Evolutionary conservation across 2,329 filamentous ascomycete species (phyloP).

Genomic region (Trichoderma atroviride): DNA sequence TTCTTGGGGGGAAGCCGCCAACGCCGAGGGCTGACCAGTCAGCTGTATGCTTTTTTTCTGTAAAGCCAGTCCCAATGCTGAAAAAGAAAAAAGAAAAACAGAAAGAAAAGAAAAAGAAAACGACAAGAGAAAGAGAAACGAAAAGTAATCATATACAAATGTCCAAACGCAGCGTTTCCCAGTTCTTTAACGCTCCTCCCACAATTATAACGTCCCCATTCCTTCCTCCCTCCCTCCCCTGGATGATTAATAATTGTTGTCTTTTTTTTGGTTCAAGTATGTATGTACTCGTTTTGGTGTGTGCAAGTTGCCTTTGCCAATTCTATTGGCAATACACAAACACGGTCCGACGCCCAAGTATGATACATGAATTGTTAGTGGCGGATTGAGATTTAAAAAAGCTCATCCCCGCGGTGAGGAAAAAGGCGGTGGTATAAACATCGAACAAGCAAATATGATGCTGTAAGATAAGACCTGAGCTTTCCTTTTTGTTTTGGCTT

Average conservation of each 20-base stretch:
- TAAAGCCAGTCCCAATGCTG: constrained; percentile 27
- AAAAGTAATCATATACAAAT: constrained; percentile 13
- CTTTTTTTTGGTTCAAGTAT: constrained; percentile 2
- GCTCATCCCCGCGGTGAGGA: not conserved
- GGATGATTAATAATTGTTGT: not conserved
- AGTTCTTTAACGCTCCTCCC: constrained; percentile 23
- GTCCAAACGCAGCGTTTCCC: constrained; percentile 10
- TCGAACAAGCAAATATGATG: constrained; percentile 7
- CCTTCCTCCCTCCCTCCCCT: not conserved
- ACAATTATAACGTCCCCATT: not conserved
- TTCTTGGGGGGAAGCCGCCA: constrained; percentile 14
- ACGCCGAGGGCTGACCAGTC: constrained; percentile 25
- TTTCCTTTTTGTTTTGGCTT: not conserved
- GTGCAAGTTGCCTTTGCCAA: constrained; percentile 15
- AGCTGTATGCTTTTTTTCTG: constrained; percentile 10
- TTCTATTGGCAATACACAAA: not conserved
- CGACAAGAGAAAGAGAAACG: not conserved
- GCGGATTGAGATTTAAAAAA: not conserved
- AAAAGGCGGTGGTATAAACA: not conserved
- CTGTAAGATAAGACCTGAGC: not conserved
- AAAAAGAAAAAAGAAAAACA: not conserved
- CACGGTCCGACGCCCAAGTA: constrained; percentile 15
- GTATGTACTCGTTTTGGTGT: constrained; percentile 1
- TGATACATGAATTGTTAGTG: constrained; percentile 17
- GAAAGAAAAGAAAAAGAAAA: not conserved